Evolutionary conservation across 441 rosid species (phyloP).

Genomic region (Syzygium syzygioides): DNA sequence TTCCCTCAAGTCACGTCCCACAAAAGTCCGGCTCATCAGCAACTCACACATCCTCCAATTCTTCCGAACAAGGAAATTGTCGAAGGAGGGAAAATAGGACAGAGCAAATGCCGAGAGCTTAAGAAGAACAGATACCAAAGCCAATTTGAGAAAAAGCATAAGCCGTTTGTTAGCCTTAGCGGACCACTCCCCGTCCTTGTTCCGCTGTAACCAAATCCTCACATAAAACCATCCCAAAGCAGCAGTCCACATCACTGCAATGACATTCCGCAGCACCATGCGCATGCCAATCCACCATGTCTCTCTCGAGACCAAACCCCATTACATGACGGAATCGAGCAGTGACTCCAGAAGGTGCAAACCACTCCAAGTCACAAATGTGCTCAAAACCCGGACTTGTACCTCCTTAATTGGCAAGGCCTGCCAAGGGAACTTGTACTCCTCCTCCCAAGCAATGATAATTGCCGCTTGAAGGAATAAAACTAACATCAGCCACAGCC

Average conservation of each 20-base stretch:
- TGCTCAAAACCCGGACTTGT: constrained; percentile 53
- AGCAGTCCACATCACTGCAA: constrained; percentile 53
- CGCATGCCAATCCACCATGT: constrained; percentile 53
- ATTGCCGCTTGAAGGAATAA: constrained; percentile 71
- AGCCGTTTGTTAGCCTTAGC: constrained; percentile 30
- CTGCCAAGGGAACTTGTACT: constrained; percentile 43
- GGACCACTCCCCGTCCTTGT: constrained; percentile 39
- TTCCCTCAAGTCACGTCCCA: constrained; percentile 84
- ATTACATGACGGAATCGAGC: constrained; percentile 58
- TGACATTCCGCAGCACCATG: constrained; percentile 57
- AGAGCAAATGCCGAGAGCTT: constrained; percentile 60
- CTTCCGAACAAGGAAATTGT: constrained; percentile 67
- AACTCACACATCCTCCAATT: constrained; percentile 69
- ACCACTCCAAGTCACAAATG: constrained; percentile 79
- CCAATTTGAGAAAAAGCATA: constrained; percentile 45
- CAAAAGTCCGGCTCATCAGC: constrained; percentile 58
- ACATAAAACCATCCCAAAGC: constrained; percentile 52
- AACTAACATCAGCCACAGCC: constrained; percentile 85
- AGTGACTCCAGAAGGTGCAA: constrained; percentile 71
- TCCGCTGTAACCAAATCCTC: constrained; percentile 68
- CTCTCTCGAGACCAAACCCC: constrained; percentile 59
- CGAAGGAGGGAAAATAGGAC: constrained; percentile 69
- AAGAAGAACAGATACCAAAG: constrained; percentile 48
- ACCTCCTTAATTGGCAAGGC: constrained; percentile 44
- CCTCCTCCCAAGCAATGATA: constrained; percentile 75